Base-by-base conservation (phyloP, 768 basidiomycete species). In the Piloderma croceum region DNA sequence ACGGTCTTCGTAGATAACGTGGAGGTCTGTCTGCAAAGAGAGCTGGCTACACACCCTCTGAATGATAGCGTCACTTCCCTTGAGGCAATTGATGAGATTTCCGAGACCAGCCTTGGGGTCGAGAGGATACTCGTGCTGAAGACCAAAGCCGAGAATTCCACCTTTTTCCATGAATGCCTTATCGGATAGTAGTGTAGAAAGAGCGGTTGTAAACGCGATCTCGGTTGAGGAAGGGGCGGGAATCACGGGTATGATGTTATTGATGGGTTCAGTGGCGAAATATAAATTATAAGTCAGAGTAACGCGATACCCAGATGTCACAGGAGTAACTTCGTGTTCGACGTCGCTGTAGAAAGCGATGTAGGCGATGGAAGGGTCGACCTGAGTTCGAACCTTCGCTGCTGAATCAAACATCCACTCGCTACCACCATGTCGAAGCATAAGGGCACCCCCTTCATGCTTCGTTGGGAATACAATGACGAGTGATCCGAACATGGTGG, bases 401-500 rank as follows among this genome's bases (percentile, higher is more conserved):
- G 60, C 49, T 6, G 69, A 66, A 42, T 73, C 62, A 38, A 70
- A 60, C 0, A 38, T 48, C 60, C 59, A 64, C 34, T 65, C 64
- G 6, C 50, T 44, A 9, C 44, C 55, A 6, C 32, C 38, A 20
- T 62, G 51, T 3, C 58, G 56, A 2, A 76, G 54, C 5, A 59
- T 35, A 13, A 71, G 61, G 11, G 53, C 53, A 3, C 73, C 73
- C 4, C 71, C 73, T 24, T 69, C 59, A 46, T 74, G 68, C 0
- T 44, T 9, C 1, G 68, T 65, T 2, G 71, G 74, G 23, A 73
- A 56, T 11, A 73, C 54, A 21, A 75, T 38, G 3, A 74, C 67
- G 22, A 78, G 61, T 1, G 74, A 75, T 1, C 70, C 73, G 29
- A 77, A 67, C 66, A 72, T 74, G 18, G 49, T 47, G 13, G 58